phyloP scores from a whole-genome alignment of 495 filamentous ascomycete species.

The Podospora pseudopauciseta region DNA sequence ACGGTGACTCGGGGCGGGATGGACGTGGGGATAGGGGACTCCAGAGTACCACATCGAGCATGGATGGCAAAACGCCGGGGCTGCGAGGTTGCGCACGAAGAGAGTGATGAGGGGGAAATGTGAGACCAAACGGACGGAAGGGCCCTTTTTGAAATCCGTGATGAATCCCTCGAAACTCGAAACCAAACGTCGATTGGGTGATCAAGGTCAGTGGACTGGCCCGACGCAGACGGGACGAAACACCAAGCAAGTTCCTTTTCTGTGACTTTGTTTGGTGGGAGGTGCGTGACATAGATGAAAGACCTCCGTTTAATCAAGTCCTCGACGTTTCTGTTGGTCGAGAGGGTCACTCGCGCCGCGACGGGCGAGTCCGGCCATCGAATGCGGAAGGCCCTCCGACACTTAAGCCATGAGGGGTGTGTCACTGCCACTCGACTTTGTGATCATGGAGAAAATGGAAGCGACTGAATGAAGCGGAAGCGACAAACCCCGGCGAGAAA shows the following conservation, averaged over 20 bases:
- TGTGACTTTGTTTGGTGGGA: neutral
- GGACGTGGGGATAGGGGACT: conserved; percentile 9
- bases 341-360: conserved; percentile 15
- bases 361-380: conserved; percentile 20
- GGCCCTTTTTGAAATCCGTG: conserved; percentile 3
- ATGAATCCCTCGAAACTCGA: conserved; percentile 16
- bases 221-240: conserved; percentile 19
- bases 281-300: conserved; percentile 29
- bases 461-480: conserved; percentile 11
- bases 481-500: conserved; percentile 6
- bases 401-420: conserved; percentile 3
- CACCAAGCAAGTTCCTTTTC: conserved; percentile 11
- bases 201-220: conserved; percentile 16
- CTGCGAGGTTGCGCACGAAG: conserved; percentile 17
- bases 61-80: conserved; percentile 19
- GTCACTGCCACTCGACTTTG: conserved; percentile 4
- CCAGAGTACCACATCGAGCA: conserved; percentile 13
- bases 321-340: conserved; percentile 14
- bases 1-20: conserved; percentile 3
- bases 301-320: conserved; percentile 3
- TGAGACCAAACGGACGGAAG: conserved; percentile 23
- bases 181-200: conserved; percentile 28
- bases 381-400: conserved; percentile 32
- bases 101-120: conserved; percentile 15
- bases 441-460: conserved; percentile 1